Evolutionary conservation across 2,329 filamentous ascomycete genomes (phyloP).

Genomic region (Zarea fungicola): DNA sequence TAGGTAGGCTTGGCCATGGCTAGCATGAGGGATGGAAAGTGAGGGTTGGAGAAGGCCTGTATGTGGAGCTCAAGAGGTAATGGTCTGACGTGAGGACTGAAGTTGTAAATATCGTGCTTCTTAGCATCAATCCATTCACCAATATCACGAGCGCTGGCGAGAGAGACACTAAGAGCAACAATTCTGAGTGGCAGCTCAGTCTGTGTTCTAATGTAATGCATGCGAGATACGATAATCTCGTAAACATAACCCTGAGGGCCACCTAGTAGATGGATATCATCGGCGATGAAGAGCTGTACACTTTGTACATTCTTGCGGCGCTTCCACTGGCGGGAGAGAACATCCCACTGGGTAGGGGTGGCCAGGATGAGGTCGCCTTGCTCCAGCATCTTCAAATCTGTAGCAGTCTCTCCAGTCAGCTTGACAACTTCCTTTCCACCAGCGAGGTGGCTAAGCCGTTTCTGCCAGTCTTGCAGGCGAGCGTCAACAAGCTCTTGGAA

Average conservation of each 20-base stretch:
- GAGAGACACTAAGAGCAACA: constrained; percentile 81
- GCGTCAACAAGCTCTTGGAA: constrained; percentile 90
- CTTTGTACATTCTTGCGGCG: constrained; percentile 91
- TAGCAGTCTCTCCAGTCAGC: constrained; percentile 85
- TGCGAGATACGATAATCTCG: constrained; percentile 93
- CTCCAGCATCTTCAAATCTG: constrained; percentile 84
- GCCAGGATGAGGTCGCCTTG: constrained; percentile 85
- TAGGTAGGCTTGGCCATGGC: constrained; percentile 97
- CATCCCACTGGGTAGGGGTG: constrained; percentile 93
- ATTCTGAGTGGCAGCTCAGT: constrained; percentile 81
- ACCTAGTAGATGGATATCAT: constrained; percentile 90
- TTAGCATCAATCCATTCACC: constrained; percentile 97
- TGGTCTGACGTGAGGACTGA: constrained; percentile 85
- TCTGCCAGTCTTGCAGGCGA: constrained; percentile 78
- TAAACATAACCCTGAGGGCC: constrained; percentile 84
- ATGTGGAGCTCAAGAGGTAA: constrained; percentile 90
- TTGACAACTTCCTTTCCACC: constrained; percentile 90
- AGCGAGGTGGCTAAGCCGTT: constrained; percentile 63
- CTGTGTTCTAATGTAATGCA: constrained; percentile 92
- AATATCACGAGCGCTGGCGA: constrained; percentile 88
- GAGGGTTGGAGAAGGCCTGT: constrained; percentile 91
- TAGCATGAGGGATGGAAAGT: constrained; percentile 97
- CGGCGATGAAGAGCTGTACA: constrained; percentile 86
- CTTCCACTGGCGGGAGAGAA: constrained; percentile 93
- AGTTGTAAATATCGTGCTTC: constrained; percentile 98